Base-by-base conservation (phyloP, 2,329 filamentous ascomycete genomes). In the Xylaria sp. region DNA sequence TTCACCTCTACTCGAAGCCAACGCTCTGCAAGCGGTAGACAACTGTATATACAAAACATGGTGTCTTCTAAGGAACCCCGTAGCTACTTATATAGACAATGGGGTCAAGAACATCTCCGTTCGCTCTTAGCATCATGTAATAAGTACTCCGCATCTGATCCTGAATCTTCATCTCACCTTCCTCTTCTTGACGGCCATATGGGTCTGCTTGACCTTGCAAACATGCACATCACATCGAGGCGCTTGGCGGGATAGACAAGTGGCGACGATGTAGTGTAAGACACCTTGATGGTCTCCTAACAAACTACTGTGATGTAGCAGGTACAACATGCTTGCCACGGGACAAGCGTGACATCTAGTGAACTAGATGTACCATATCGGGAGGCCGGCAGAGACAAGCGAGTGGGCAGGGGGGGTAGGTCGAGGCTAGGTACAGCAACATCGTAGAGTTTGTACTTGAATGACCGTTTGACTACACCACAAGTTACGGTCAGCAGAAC, bases 401-500 rank as follows among this genome's bases (percentile, higher is more conserved):
- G 29, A 42, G 23, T 25, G 23, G 35, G 42, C 21, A 35, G 59
- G 37, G 40, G n/a, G 29, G 25, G 48, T 40, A 54, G 42, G 48
- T 44, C 63, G 35, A 60, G 32, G 48, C 50, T 32, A 47, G n/a
- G 37, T 21, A 47, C 55, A 50, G 12, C 27, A 50, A 12, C 27
- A 63, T 62, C 55, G 47, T 60, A 63, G 54, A 51, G n/a, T 16
- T 32, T 13, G 32, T 35, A 51, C 27, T 4, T 35, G 50, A 54
- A 60, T 57, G 59, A 60, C 29, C 23, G 29, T 58, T 32, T 32
- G 13, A 37, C 63, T 42, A 23, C 35, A 57, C 50, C 63, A 66
- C 63, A 69, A 65, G 37, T 60, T 54, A 51, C 64, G 64, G 68
- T 69, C 68, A 69, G 68, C 60, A 61, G 68, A 64, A 37, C 65